A percentile compares a stretch with the other conserved stretches of the same genome.
Conservation (phyloP, 768 basidiomycete species). For the Podaxis mareebaensis region DNA sequence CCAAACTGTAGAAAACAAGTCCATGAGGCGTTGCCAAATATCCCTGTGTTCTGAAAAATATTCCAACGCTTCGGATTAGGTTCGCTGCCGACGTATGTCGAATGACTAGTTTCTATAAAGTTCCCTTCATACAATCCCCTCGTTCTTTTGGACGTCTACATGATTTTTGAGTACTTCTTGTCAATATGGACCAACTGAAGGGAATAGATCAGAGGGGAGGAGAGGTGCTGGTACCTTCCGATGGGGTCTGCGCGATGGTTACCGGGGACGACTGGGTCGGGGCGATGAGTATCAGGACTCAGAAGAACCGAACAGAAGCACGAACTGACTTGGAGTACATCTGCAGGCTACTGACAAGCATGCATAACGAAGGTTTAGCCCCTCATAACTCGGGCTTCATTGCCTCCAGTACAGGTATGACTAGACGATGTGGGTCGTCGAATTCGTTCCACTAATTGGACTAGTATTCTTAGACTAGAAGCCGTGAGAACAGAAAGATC, state of each 20-base stretch:
- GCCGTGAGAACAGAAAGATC: no score
- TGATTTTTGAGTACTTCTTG: no score
- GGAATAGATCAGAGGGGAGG: not conserved
- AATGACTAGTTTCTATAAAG: not conserved
- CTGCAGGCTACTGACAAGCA: not conserved
- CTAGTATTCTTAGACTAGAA: no score
- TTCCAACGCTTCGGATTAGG: not conserved
- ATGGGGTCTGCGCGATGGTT: not conserved
- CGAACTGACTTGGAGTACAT: not conserved
- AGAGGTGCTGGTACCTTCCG: no score
- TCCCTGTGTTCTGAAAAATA: not conserved
- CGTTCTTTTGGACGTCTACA: no score
- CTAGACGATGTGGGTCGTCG: not conserved
- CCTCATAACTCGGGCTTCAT: no score
- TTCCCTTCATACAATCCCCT: not conserved
- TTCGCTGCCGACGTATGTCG: not conserved
- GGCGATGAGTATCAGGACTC: not conserved
- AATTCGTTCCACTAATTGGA: no score
- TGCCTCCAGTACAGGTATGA: no score
- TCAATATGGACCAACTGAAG: not conserved
- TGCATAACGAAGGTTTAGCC: not conserved
- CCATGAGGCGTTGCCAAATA: not conserved
- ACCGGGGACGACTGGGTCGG: not conserved
- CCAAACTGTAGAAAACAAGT: constrained; percentile 3
- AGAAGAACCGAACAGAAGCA: not conserved